Conservation (phyloP, 2,329 filamentous ascomycete species). For the Pestalotiopsis sp. region DNA sequence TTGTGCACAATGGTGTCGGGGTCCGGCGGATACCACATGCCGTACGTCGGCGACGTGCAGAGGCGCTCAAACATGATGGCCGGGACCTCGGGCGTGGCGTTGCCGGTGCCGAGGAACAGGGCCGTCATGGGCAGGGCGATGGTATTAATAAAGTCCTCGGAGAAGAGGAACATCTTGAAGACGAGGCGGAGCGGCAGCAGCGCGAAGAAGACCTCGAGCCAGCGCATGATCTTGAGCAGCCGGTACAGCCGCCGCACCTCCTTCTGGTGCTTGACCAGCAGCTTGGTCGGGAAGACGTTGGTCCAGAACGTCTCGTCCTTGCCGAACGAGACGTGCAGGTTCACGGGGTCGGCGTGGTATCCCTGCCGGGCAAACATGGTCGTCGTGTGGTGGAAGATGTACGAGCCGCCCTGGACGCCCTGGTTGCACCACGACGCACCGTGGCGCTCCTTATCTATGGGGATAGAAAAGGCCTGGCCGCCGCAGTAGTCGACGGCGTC, state of each 20-base stretch:
- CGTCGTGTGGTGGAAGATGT: constrained; percentile 62
- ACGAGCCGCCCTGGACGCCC: constrained; percentile 61
- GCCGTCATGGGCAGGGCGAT: constrained; percentile 39
- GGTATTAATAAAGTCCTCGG: constrained; percentile 33
- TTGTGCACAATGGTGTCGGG: constrained; percentile 40
- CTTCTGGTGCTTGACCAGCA: constrained; percentile 51
- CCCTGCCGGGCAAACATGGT: constrained; percentile 62
- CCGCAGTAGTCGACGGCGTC: constrained; percentile 62
- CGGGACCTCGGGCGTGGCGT: constrained; percentile 36
- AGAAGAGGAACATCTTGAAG: constrained; percentile 33
- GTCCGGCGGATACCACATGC: constrained; percentile 57
- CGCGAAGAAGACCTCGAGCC: constrained; percentile 57
- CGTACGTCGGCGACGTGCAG: constrained; percentile 51
- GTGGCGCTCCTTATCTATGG: constrained; percentile 58
- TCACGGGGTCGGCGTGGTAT: constrained; percentile 56
- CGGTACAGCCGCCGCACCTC: constrained; percentile 51
- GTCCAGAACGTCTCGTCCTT: constrained; percentile 60
- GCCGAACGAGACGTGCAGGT: constrained; percentile 59
- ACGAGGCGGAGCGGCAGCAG: constrained; percentile 45
- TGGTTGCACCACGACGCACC: constrained; percentile 67
- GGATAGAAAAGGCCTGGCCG: constrained; percentile 65
- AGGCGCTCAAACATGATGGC: constrained; percentile 37
- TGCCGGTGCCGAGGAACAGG: constrained; percentile 36
- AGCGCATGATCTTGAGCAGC: constrained; percentile 53
- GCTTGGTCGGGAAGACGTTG: constrained; percentile 57